Base-by-base conservation (phyloP, 2,329 filamentous ascomycete species). In the Colletotrichum neosansevieriae region DNA sequence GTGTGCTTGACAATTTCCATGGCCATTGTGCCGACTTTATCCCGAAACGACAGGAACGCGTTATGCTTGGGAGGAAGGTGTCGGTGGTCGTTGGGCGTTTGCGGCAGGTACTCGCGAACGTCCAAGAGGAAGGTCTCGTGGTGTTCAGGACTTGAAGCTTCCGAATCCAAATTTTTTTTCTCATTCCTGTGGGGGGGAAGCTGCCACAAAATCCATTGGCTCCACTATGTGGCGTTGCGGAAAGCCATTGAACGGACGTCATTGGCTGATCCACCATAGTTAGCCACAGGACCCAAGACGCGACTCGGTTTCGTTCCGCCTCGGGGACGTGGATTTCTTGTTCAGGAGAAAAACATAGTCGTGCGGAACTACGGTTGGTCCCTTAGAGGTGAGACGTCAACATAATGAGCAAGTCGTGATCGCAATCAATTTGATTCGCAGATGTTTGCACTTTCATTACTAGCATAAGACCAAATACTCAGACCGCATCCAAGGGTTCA, bases 1-100 rank as follows among this genome's bases (percentile, higher is more conserved):
- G 69, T 59, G 49, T 61, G 75, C 83, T 79, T 70, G 73, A 79
- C 76, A 73, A 83, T 78, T 70, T 84, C 86, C 82, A 88, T 85
- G 68, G 81, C 81, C 80, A 83, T 83, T 67, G 51, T 73, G 64
- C 57, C 63, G 50, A 57, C 54, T 47, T 15, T 59, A 17, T 54
- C 50, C 58, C 49, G 56, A 29, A 69, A 59, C 58, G 54, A 36
- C 57, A 36, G 65, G 21, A 57, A 13, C 49, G 63, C 47, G 47
- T 49, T 63, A 36, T 32, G 68, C 63, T 58, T 44, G 51, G 57
- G 19, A 17, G 61, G 44, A 54, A 54, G n/a, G 19, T 54, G 51
- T 54, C 51, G 51, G 36, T 34, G 53, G 17, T 40, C 62, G 36
- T 57, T 50, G 53, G 67, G 58, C 63, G 66, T 66, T 54, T 66